Evolutionary conservation across 371 early-diverging fungal genomes (phyloP).

Genomic region (Mucor circinelloides): DNA sequence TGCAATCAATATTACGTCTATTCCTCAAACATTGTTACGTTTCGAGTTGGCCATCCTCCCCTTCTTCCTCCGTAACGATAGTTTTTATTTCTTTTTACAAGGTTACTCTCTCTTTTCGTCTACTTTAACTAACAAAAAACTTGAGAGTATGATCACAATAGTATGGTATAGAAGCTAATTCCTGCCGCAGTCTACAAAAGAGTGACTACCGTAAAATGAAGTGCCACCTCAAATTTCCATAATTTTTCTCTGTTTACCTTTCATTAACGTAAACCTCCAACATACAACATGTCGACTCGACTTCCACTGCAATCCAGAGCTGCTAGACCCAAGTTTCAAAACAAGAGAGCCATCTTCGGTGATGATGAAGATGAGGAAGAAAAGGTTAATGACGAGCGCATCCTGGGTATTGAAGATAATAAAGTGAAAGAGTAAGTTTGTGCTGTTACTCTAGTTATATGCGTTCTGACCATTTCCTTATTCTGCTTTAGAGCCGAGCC

Average conservation of each 20-base stretch:
- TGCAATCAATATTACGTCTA: too few species aligned
- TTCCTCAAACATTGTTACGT: too few species aligned
- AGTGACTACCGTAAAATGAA: not conserved
- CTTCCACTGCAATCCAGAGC: conserved; percentile 28
- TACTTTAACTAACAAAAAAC: too few species aligned
- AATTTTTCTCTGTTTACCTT: not conserved
- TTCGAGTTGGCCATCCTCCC: too few species aligned
- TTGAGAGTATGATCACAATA: too few species aligned
- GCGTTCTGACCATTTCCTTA: not conserved
- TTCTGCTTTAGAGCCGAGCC: conserved; percentile 36
- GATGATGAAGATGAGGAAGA: conserved; percentile 52
- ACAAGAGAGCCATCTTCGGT: conserved; percentile 22
- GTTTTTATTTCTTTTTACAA: too few species aligned
- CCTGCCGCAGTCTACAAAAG: not conserved
- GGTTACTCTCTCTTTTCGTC: too few species aligned
- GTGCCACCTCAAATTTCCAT: not conserved
- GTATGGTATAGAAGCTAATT: too few species aligned
- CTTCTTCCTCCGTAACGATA: too few species aligned
- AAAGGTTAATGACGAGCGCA: conserved; percentile 41
- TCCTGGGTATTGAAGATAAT: conserved; percentile 59
- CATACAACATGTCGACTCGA: conserved; percentile 21
- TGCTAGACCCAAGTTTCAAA: conserved; percentile 27
- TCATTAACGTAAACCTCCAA: not conserved
- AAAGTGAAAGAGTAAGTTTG: conserved; percentile 50
- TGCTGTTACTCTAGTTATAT: not conserved